phyloP scores from a whole-genome alignment of 2,329 filamentous ascomycete species.

The Colletotrichum orchidophilum region DNA sequence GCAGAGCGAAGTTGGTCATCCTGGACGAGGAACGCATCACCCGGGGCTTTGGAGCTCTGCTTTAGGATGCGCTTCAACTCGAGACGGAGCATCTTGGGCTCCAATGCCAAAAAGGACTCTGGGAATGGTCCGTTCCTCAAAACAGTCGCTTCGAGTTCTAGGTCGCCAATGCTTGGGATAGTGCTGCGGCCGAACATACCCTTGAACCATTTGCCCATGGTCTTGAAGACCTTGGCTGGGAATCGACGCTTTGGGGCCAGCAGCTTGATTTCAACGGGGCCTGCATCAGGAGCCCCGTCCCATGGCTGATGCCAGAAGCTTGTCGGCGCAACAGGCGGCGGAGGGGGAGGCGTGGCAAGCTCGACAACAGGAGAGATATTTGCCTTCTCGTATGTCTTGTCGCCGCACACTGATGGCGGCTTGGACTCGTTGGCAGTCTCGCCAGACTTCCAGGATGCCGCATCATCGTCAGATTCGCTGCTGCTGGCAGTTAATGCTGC shows the following conservation, averaged over 20 bases:
- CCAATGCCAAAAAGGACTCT: not conserved
- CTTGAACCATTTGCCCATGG: constrained; percentile 16
- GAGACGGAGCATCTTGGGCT: constrained; percentile 16
- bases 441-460: constrained; percentile 24
- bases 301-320: not conserved
- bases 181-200: constrained; percentile 9
- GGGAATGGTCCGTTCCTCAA: constrained; percentile 1
- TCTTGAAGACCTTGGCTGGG: not conserved
- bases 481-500: not conserved
- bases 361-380: not conserved
- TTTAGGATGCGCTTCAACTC: constrained; percentile 19
- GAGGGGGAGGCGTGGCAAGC: not conserved
- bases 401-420: not conserved
- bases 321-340: not conserved
- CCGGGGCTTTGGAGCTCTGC: not conserved
- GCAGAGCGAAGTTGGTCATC: constrained; percentile 1
- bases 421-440: constrained; percentile 14
- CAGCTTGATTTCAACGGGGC: constrained; percentile 18
- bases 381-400: not conserved
- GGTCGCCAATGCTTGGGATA: not conserved
- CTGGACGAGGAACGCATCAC: not conserved
- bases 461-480: not conserved
- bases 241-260: constrained; percentile 10
- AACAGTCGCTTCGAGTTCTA: constrained; percentile 22
- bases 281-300: not conserved